Percentiles rank a stretch among this genome's conserved stretches.
Evolutionary conservation across 139 green algal genomes (phyloP).

Genomic region (Asterochloris erici): DNA sequence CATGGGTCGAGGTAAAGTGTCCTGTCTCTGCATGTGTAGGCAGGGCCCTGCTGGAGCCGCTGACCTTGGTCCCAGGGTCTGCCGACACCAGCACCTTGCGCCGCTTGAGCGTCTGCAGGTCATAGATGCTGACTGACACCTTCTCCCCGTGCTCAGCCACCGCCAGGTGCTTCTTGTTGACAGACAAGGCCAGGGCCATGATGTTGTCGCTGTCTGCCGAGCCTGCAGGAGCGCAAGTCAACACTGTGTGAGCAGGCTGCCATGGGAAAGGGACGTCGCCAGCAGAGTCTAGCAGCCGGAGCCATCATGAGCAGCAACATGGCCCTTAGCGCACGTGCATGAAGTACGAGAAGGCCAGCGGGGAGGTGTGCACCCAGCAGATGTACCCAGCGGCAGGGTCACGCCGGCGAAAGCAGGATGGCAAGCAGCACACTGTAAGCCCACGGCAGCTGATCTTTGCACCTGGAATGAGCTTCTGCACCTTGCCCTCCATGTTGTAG

Average conservation of each 20-base stretch:
- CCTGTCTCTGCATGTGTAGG: no score
- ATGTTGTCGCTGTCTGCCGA: conserved; percentile 67
- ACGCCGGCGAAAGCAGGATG: no score
- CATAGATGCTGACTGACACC: conserved; percentile 73
- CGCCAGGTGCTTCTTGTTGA: conserved; percentile 69
- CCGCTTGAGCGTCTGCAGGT: conserved; percentile 84
- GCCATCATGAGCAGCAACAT: neutral
- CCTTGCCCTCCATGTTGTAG: conserved; percentile 59
- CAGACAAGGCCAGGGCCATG: conserved; percentile 65
- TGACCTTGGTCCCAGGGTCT: conserved; percentile 68
- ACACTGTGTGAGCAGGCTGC: neutral
- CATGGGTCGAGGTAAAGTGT: no score
- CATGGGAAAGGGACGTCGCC: neutral
- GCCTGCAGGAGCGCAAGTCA: neutral
- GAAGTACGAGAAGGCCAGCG: neutral
- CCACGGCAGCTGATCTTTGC: neutral
- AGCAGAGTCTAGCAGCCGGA: no score
- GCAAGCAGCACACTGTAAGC: no score
- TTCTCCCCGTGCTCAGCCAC: conserved; percentile 78
- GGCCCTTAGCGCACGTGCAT: neutral
- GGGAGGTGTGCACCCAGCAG: neutral
- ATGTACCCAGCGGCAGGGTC: no score
- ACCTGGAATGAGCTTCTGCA: conserved; percentile 66
- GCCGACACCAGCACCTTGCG: conserved; percentile 72
- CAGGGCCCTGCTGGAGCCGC: neutral